A percentile compares a stretch with the other conserved stretches of the same genome.
phyloP scores from a whole-genome alignment of 768 basidiomycete species.

The Trametes sanguinea region DNA sequence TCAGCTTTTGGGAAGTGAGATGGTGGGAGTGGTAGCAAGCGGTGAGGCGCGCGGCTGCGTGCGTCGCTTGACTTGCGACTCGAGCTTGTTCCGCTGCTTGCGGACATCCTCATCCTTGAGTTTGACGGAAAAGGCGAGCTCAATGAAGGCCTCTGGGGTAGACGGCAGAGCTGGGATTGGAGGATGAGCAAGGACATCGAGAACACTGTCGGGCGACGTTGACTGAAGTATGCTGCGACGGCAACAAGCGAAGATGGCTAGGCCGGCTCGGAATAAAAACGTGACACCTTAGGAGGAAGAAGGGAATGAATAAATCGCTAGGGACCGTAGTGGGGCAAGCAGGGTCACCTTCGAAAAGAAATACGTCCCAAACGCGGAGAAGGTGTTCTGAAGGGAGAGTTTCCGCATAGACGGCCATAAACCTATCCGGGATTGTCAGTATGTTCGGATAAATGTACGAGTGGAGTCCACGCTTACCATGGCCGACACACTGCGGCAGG shows the following conservation, averaged over 20 bases:
- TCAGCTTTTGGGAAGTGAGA: constrained; percentile 22
- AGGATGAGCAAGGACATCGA: constrained; percentile 53
- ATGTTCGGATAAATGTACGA: not conserved
- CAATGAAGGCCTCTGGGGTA: constrained; percentile 60
- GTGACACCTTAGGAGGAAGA: constrained; percentile 69
- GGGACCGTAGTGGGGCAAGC: constrained; percentile 11
- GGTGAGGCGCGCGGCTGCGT: constrained; percentile 39
- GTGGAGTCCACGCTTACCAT: constrained; percentile 46
- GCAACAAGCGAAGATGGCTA: constrained; percentile 62
- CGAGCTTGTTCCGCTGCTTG: constrained; percentile 75
- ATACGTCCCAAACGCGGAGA: constrained; percentile 81
- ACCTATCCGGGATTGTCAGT: constrained; percentile 46
- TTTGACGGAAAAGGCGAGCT: constrained; percentile 62
- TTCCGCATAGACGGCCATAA: constrained; percentile 70
- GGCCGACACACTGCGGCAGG: constrained; percentile 59
- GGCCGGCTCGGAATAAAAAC: constrained; percentile 72
- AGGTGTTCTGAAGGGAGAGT: constrained; percentile 64
- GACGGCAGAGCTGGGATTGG: constrained; percentile 56
- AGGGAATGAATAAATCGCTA: not conserved
- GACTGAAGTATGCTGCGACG: constrained; percentile 60
- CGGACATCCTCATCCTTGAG: constrained; percentile 79
- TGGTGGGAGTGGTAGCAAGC: constrained; percentile 10
- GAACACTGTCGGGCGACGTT: constrained; percentile 46
- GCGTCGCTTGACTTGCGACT: constrained; percentile 69
- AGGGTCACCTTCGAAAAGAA: constrained; percentile 70